Evolutionary conservation across 2,329 filamentous ascomycete genomes (phyloP).

Genomic region (Clarireedia hainanense): DNA sequence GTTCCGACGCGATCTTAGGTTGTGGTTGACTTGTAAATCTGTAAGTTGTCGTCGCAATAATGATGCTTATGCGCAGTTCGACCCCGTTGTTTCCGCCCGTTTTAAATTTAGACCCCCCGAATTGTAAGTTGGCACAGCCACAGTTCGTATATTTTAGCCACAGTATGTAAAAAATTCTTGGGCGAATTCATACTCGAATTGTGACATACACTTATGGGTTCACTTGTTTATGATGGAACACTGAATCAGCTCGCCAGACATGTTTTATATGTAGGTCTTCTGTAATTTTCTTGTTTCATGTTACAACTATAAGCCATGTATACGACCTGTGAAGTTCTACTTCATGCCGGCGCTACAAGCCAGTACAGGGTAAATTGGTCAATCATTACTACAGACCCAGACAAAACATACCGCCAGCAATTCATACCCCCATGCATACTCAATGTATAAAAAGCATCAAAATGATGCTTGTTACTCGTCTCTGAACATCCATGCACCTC

Average conservation of each 20-base stretch:
- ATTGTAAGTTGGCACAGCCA: neutral
- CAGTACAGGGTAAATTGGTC: neutral
- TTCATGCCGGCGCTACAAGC: neutral
- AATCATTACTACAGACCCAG: neutral
- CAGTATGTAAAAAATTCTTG: too few relatives aligned
- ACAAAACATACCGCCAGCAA: neutral
- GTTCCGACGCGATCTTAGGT: neutral
- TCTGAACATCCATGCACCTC: slow-evolving; percentile 71
- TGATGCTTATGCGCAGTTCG: neutral
- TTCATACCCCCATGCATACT: neutral
- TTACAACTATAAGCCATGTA: too few relatives aligned
- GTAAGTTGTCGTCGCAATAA: neutral
- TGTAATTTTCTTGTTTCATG: too few relatives aligned
- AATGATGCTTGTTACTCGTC: slow-evolving; percentile 49
- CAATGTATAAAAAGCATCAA: neutral
- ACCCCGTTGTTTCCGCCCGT: neutral
- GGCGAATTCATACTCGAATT: too few relatives aligned
- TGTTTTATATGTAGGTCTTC: too few relatives aligned
- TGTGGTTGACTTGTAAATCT: neutral
- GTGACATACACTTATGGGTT: too few relatives aligned
- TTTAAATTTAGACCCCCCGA: neutral
- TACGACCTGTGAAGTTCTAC: too few relatives aligned
- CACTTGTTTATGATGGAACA: too few relatives aligned
- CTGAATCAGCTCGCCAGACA: too few relatives aligned
- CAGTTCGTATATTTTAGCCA: neutral